Base-by-base conservation (phyloP, 2,329 filamentous ascomycete genomes). In the Chaetoscypha palmicola region DNA sequence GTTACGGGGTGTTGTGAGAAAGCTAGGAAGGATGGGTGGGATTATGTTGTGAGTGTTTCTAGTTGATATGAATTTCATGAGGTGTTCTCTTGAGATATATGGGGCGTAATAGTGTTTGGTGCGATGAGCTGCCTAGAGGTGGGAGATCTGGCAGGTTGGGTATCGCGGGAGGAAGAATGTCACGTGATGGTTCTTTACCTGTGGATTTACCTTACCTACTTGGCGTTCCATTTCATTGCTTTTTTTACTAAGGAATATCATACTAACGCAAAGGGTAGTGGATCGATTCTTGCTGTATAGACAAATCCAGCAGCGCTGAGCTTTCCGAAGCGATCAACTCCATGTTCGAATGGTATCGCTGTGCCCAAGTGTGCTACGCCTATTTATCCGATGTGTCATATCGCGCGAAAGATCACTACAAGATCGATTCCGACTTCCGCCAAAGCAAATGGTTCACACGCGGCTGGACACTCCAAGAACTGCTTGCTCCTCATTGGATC, bases 241-340 rank as follows among this genome's bases (percentile, higher is more conserved):
- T n/a, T n/a, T n/a, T n/a, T n/a, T n/a, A n/a, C n/a, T n/a, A n/a
- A n/a, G n/a, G n/a, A n/a, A n/a, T n/a, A n/a, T n/a, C n/a, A n/a
- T n/a, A 12, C 16, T 39, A 14, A 8, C n/a, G 3, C 8, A 2
- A 19, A 2, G n/a, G n/a, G n/a, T 23, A 35, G 41, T 43, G 41
- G 41, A 38, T 43, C 16, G 32, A 43, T 22, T 43, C 41, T 10
- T 43, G 41, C 17, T 43, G 41, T 21, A 43, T 43, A n/a, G 43
- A 40, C 20, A 40, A 45, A 22, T 21, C 33, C 11, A 41, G 32
- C 26, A 38, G 38, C 30, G 31, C 43, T 5, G 38, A 46, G 23
- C 43, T 46, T 17, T 41, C 32, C 7, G 38, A 42, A 26, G 31
- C 38, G 16, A 43, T 43, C 21, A 43, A 43, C 22, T 43, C 41